phyloP scores from a whole-genome alignment of 1,284 basidiomycete genomes.

The Hortiboletus rubellus region DNA sequence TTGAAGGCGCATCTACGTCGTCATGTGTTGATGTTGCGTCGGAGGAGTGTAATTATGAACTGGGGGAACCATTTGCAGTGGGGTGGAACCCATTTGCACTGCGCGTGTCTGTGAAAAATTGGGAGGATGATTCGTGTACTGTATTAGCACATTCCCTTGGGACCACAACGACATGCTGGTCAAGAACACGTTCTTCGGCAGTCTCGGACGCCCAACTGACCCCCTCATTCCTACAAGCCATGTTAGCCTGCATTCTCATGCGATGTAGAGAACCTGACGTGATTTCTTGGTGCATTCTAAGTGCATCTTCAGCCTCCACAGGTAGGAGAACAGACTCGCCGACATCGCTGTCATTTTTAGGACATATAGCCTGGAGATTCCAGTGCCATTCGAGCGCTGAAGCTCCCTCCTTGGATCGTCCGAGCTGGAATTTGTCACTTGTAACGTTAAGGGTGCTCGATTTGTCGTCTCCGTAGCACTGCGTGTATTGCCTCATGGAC shows the following conservation, averaged over 20 bases:
- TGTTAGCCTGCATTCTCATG: no score
- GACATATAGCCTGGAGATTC: background rate
- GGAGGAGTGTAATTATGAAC: background rate
- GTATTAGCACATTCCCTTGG: no score
- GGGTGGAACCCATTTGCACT: background rate
- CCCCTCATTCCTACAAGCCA: no score
- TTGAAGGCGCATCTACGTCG: background rate
- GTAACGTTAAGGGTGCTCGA: background rate
- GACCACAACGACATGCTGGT: no score
- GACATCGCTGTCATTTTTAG: background rate
- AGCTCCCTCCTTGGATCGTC: background rate
- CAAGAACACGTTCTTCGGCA: no score
- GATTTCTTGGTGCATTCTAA: background rate
- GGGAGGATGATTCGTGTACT: no score
- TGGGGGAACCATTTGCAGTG: background rate
- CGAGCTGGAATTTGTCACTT: background rate
- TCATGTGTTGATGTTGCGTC: background rate
- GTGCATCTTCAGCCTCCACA: background rate
- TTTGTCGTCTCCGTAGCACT: background rate
- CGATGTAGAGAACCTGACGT: no score
- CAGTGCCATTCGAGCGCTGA: background rate
- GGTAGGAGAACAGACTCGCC: background rate
- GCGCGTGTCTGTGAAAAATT: background rate
- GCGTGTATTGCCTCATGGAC: background rate
- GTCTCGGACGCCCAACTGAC: no score